Evolutionary conservation across 352 stramenopile species (phyloP), one percentile per base, ranked within the genome.

Genomic region (Sclerospora graminicola): DNA sequence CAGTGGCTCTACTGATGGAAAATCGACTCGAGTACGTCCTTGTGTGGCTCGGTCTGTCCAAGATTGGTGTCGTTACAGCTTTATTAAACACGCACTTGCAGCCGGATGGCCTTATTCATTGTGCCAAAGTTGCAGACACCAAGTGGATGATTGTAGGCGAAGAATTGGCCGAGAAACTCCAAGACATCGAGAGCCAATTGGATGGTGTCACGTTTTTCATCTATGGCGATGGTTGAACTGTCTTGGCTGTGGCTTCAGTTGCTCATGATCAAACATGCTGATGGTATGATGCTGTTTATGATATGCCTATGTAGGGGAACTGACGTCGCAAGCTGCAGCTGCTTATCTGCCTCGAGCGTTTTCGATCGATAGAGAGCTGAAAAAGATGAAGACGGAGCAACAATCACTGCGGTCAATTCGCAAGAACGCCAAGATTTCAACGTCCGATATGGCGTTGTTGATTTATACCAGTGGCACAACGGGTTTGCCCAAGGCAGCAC

Each of bases 391-490:
- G 21, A 39, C 44, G 14, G 54, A 71, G 33, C 51, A 50, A 15
- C 60, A n/a, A n/a, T n/a, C 66, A 1, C 36, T 61, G 0, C 29
- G 35, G 7, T 45, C 55, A 0, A 56, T 69, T 16, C 63, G 73
- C 9, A 34, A 50, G 0, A 43, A 57, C 21, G 56, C 56, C 32
- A 54, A 51, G 6, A 61, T 84, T 35, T 57, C 49, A 26, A 79
- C 62, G n/a, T 71, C 51, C 2, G 74, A 90, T 51, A 81, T 65
- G 47, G 66, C 66, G 18, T 50, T 89, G 33, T 62, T 84, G n/a
- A 92, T 94, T 48, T 93, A 89, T 48, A 91, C 78, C 27, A 91
- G 78, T 33, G 82, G 82, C 32, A 93, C 81, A 36, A 94, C 82
- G 10, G 73, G 70, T 0, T 48, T 90, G 13, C 79, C 77, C 32